Percentiles rank a stretch among this genome's conserved stretches.
These are phyloP conservation scores for Microdochium paspali DNA, from an alignment of 2,329 filamentous ascomycete species.

Conservation along the genomic window DNA sequence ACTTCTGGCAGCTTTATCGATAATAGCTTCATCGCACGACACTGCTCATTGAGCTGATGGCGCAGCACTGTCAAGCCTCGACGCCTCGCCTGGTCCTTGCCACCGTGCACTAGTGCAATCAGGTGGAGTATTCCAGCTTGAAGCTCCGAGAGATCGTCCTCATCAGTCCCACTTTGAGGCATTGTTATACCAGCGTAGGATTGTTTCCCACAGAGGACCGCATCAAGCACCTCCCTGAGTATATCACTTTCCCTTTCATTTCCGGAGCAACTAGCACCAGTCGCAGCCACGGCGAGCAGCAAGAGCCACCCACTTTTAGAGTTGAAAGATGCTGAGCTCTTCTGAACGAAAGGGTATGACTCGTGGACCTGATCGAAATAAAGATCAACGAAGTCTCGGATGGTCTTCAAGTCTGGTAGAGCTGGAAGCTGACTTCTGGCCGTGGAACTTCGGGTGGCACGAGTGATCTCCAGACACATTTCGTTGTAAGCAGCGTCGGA, in stretches of 20 bases:
- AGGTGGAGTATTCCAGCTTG: background rate
- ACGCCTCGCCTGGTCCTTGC: background rate
- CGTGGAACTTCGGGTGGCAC: no score
- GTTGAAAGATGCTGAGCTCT: background rate
- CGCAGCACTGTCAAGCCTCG: background rate
- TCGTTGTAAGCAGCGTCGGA: background rate
- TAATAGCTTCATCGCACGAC: background rate
- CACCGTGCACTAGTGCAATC: background rate
- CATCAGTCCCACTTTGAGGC: background rate
- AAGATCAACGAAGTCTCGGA: background rate
- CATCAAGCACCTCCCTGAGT: background rate
- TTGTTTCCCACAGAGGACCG: background rate
- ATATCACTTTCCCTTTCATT: background rate
- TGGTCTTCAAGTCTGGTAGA: background rate
- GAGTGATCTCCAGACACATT: background rate
- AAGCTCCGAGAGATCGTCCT: background rate
- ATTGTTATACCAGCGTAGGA: background rate
- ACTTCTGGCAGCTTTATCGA: background rate
- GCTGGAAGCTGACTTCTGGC: background rate
- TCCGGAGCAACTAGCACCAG: background rate
- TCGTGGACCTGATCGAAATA: background rate
- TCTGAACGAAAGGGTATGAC: background rate
- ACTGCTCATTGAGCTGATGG: background rate
- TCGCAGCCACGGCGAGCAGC: background rate
- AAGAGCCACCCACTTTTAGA: background rate